These are phyloP conservation scores for Fraxinus anomala DNA, from an alignment of 257 asterid species.

Conservation along the genomic window DNA sequence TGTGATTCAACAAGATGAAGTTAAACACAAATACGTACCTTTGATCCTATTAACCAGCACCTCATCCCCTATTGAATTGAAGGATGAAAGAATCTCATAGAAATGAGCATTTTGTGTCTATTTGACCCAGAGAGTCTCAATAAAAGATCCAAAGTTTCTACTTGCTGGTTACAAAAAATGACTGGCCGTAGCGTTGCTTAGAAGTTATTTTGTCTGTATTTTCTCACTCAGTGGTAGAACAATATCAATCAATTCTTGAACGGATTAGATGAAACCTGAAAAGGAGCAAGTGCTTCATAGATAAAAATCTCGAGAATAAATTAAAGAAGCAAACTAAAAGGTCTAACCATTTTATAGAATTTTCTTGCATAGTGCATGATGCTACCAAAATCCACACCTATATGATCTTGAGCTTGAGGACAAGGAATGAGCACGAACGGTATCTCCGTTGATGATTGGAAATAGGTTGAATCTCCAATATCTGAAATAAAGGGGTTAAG, in stretches of 20 bases:
- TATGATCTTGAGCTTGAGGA: too few relatives aligned
- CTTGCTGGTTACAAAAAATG: too few relatives aligned
- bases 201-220: constrained; percentile 5
- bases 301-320: too few relatives aligned
- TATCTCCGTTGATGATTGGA: too few relatives aligned
- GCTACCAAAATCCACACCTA: too few relatives aligned
- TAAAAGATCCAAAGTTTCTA: too few relatives aligned
- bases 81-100: constrained; percentile 21
- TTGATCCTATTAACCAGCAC: background rate
- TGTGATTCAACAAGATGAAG: background rate
- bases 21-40: background rate
- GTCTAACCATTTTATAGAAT: background rate
- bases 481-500: too few relatives aligned
- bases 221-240: background rate
- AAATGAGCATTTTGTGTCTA: too few relatives aligned
- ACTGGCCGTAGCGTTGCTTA: background rate
- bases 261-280: constrained; percentile 74
- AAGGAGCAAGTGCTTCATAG: constrained; percentile 4
- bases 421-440: too few relatives aligned
- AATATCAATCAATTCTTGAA: constrained; percentile 51
- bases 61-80: background rate
- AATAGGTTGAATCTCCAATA: too few relatives aligned
- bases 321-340: too few relatives aligned
- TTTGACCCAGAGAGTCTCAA: too few relatives aligned
- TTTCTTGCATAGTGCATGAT: background rate